Conservation (phyloP, 1,139 yeast species). For the Hanseniaspora gamundiae region DNA sequence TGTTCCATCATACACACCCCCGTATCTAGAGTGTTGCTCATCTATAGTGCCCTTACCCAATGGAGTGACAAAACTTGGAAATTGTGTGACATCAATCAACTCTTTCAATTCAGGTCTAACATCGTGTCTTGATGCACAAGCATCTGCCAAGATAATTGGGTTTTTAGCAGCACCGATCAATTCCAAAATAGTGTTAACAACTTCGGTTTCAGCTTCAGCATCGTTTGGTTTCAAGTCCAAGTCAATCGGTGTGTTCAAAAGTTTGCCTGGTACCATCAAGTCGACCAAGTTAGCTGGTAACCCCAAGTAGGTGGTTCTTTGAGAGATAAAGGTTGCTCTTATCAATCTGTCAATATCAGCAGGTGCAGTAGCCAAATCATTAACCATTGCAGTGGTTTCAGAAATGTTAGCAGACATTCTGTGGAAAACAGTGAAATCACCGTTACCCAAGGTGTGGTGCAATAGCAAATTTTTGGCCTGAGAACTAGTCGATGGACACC, state of each 20-base stretch:
- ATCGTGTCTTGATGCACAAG: conserved; percentile 73
- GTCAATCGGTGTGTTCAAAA: conserved; percentile 54
- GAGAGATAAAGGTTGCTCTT: conserved; percentile 56
- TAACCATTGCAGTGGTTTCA: conserved; percentile 50
- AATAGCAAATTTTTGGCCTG: conserved; percentile 49
- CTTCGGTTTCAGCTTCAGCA: conserved; percentile 60
- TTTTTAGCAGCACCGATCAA: conserved; percentile 46
- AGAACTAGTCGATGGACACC: conserved; percentile 53
- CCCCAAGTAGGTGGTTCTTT: conserved; percentile 76
- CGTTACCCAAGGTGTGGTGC: conserved; percentile 71
- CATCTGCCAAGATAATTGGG: conserved; percentile 74
- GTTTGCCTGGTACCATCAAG: conserved; percentile 40
- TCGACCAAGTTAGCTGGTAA: conserved; percentile 76
- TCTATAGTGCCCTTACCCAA: conserved; percentile 80
- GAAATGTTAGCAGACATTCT: conserved; percentile 63
- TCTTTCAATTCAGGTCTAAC: conserved; percentile 49
- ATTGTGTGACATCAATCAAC: conserved; percentile 58
- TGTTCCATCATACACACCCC: conserved; percentile 80
- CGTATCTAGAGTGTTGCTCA: conserved; percentile 64
- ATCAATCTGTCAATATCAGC: conserved; percentile 61
- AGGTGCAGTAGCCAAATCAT: conserved; percentile 53
- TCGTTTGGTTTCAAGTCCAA: conserved; percentile 51
- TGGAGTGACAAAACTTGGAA: conserved; percentile 79
- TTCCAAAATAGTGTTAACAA: conserved; percentile 41
- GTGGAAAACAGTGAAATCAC: conserved; percentile 70